Base-by-base conservation (phyloP, 306 rosid species). In the Nissolia schottii region DNA sequence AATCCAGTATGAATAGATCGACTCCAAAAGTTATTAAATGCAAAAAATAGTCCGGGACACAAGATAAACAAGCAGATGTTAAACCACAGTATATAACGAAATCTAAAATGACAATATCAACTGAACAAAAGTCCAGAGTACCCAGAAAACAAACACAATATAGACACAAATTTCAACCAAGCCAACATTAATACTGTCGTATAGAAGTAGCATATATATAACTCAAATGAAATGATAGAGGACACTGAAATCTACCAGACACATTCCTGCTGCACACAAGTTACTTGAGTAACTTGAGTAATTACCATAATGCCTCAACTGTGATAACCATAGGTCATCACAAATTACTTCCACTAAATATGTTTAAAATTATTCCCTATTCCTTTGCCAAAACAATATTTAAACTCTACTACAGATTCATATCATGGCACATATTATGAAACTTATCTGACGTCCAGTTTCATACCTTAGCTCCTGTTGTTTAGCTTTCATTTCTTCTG, bases 381-480 rank as follows among this genome's bases (percentile, higher is more conserved):
- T 14, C 29, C 58, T 49, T 16, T 60, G n/a, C 14, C 20, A 38
- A 5, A 60, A 68, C 8, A 61, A 70, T 45, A 64, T 12, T 70
- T 20, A 37, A 70, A 70, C 50, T 69, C 48, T 27, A 37, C 28
- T 51, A 43, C 60, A 71, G 46, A 46, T 64, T 18, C 34, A 43
- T 63, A 64, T 32, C 20, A 2, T 35, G 13, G 11, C 24, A 27
- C 38, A 43, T 27, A 35, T n/a, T 34, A 46, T 37, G 23, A 48
- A 57, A 49, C 28, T 38, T 67, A 64, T 71, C 60, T 31, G 48
- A 55, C 16, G 8, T 40, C 66, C 58, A 40, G 53, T 41, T 75
- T 64, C 70, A 18, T 86, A 94, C 99, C 99, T 91, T 82, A 94
- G 86, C 65, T 94, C 97, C 79, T 89, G 97, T 72, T 91, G 96